Conservation (phyloP, 768 basidiomycete genomes). For the Sarcodon aspratus region DNA sequence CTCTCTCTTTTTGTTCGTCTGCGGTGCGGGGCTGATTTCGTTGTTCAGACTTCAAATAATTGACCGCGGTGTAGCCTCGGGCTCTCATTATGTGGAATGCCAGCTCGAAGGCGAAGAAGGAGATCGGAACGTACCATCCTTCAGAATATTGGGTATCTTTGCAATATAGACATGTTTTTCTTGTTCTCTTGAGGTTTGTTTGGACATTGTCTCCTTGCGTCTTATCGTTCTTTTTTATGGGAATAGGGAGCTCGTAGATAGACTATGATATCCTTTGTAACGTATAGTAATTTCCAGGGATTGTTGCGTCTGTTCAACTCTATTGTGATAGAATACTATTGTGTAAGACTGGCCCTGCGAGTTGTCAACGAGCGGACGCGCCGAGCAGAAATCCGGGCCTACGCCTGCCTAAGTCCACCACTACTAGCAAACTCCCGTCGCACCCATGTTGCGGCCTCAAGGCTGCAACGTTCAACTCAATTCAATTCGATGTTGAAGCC, state of each 20-base stretch:
- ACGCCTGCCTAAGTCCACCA: too few relatives aligned
- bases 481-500: too few relatives aligned
- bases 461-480: too few relatives aligned
- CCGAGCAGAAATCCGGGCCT: too few relatives aligned
- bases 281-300: too few relatives aligned
- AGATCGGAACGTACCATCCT: conserved; percentile 51
- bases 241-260: neutral
- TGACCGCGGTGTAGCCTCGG: conserved; percentile 74
- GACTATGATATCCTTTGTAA: neutral
- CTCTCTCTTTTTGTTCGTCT: conserved; percentile 1
- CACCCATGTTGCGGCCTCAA: too few relatives aligned
- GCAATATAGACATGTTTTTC: conserved; percentile 35
- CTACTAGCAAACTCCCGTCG: too few relatives aligned
- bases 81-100: conserved; percentile 93
- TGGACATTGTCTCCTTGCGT: neutral
- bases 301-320: too few relatives aligned
- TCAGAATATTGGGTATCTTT: conserved; percentile 90
- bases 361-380: too few relatives aligned
- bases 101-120: conserved; percentile 83
- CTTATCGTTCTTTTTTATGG: neutral
- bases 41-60: conserved; percentile 64
- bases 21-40: neutral
- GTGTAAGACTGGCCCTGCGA: too few relatives aligned
- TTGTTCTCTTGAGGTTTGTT: neutral
- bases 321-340: too few relatives aligned